These are phyloP conservation scores for Takakia lepidozioides DNA, from an alignment of 225 moss, liverwort and hornwort species.

Conservation along the genomic window DNA sequence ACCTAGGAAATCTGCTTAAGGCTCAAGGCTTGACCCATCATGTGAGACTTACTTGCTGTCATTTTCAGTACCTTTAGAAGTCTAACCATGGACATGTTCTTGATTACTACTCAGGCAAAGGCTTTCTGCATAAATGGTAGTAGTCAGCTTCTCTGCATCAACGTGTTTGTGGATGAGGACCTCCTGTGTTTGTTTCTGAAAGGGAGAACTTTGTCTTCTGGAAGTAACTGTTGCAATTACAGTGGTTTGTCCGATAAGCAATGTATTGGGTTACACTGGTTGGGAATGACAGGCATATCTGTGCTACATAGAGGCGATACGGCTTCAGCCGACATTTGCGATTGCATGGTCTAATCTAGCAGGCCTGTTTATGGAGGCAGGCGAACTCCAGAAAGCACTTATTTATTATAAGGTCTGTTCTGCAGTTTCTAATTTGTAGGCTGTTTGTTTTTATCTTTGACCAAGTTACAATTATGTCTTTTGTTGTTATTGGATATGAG, in stretches of 20 bases:
- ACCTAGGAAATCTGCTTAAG: conserved; percentile 91
- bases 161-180: too few relatives aligned
- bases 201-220: too few relatives aligned
- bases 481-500: too few relatives aligned
- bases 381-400: conserved; percentile 79
- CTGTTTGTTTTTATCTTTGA: not conserved
- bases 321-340: conserved; percentile 87
- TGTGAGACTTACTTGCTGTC: conserved; percentile 28
- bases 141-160: too few relatives aligned
- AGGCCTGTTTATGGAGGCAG: conserved; percentile 96
- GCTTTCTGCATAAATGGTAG: too few relatives aligned
- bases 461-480: too few relatives aligned
- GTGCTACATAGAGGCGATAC: conserved; percentile 94
- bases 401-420: conserved; percentile 78
- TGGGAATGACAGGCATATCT: conserved; percentile 62
- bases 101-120: too few relatives aligned
- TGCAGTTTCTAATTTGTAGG: not conserved
- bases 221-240: too few relatives aligned
- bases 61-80: not conserved
- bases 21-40: conserved; percentile 94
- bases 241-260: not conserved
- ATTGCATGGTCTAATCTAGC: conserved; percentile 99
- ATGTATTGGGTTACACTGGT: not conserved
- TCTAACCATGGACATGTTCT: not conserved
- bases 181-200: too few relatives aligned